Percentiles rank a stretch among this genome's conserved stretches.
Conservation (phyloP, 2,329 filamentous ascomycete genomes). For the Cryphonectria carpinicola region DNA sequence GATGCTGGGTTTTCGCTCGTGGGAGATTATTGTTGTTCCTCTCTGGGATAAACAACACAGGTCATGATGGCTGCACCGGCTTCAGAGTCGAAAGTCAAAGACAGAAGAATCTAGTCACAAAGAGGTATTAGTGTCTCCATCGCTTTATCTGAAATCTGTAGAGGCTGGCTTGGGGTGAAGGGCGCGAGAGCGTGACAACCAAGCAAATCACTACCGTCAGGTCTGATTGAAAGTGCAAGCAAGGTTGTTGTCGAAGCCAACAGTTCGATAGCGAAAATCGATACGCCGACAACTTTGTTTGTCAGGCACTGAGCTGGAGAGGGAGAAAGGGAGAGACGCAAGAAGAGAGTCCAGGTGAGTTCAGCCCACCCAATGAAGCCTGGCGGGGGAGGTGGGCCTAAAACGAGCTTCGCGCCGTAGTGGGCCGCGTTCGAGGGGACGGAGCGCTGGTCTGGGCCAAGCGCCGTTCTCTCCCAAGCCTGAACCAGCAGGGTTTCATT, state of each 20-base stretch:
- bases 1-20: background rate
- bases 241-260: background rate
- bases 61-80: background rate
- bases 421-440: background rate
- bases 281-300: background rate
- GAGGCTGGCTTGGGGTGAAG: too few relatives aligned
- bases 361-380: slow-evolving; percentile 21
- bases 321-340: too few relatives aligned
- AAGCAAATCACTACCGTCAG: background rate
- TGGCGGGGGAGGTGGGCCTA: slow-evolving; percentile 2
- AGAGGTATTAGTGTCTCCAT: too few relatives aligned
- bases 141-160: background rate
- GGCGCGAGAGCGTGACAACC: background rate
- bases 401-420: slow-evolving; percentile 17
- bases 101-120: too few relatives aligned
- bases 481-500: background rate
- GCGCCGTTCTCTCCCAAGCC: background rate
- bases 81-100: too few relatives aligned
- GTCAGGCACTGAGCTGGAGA: background rate
- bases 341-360: background rate
- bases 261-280: background rate
- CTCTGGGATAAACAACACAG: background rate
- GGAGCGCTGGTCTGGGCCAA: slow-evolving; percentile 4
- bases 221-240: background rate
- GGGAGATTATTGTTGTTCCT: too few relatives aligned